Evolutionary conservation across 2,329 filamentous ascomycete genomes (phyloP).

Genomic region (Madurella fahalii): DNA sequence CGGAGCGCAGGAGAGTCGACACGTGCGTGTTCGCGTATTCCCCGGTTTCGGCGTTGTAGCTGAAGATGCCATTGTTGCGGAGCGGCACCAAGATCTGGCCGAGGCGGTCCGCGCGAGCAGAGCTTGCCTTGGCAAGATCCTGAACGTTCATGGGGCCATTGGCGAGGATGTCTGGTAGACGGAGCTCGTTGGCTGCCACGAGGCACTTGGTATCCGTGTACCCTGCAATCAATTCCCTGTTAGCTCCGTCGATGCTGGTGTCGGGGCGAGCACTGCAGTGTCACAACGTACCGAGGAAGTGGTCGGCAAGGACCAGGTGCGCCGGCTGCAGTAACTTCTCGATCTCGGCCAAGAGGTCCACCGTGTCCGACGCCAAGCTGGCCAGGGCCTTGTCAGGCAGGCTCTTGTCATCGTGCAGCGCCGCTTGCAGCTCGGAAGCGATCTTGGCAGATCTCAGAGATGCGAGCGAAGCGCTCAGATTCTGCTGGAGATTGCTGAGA

Average conservation of each 20-base stretch:
- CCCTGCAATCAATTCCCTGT: too few species aligned
- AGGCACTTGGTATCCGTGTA: not conserved
- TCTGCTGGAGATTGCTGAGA: too few species aligned
- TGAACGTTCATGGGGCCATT: not conserved
- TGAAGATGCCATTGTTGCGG: constrained; percentile 1
- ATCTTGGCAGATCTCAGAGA: too few species aligned
- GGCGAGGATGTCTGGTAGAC: not conserved
- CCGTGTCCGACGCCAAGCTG: too few species aligned
- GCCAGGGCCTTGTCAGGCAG: too few species aligned
- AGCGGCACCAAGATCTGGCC: not conserved
- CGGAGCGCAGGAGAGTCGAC: constrained; percentile 32
- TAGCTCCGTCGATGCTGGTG: too few species aligned
- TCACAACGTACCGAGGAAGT: not conserved
- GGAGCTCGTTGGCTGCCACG: not conserved
- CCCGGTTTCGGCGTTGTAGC: constrained; percentile 26
- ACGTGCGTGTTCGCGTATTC: constrained; percentile 33
- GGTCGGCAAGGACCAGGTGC: not conserved
- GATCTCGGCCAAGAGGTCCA: too few species aligned
- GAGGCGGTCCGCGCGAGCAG: not conserved
- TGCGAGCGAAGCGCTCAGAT: too few species aligned
- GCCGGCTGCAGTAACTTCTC: too few species aligned
- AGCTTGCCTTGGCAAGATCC: not conserved
- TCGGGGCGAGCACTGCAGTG: too few species aligned
- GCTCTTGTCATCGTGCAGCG: too few species aligned
- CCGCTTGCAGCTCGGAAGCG: too few species aligned